Percentiles rank a stretch among this genome's conserved stretches.
These are phyloP conservation scores for Megacollybia marginata DNA, from an alignment of 768 basidiomycete genomes.

Conservation along the genomic window DNA sequence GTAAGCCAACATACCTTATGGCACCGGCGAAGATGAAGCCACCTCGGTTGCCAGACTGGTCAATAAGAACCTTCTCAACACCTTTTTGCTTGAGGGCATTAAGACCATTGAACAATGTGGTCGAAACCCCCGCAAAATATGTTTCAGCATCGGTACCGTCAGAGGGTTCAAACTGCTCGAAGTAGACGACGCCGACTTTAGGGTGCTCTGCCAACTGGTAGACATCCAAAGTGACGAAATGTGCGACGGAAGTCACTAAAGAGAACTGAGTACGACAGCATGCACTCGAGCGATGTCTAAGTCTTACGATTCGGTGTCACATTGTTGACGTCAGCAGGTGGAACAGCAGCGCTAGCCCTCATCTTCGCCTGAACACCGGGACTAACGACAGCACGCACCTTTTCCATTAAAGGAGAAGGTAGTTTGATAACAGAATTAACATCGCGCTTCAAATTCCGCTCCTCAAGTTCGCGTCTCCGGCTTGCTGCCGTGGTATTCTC, in stretches of 20 bases:
- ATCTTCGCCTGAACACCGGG: neutral
- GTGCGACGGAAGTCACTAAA: conserved; percentile 9
- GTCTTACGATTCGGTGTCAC: neutral
- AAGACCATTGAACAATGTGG: conserved; percentile 8
- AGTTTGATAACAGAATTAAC: neutral
- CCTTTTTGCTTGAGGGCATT: conserved; percentile 10
- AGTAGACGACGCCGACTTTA: conserved; percentile 12
- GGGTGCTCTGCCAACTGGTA: conserved; percentile 11
- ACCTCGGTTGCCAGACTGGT: conserved; percentile 10
- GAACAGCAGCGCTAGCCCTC: neutral
- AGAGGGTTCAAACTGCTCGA: conserved; percentile 10
- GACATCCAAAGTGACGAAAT: conserved; percentile 13
- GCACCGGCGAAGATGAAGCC: conserved; percentile 13
- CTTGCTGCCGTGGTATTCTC: neutral
- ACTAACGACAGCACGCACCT: neutral
- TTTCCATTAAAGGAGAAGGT: neutral
- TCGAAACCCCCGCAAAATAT: conserved; percentile 10
- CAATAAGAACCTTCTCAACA: conserved; percentile 9
- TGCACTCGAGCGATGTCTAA: neutral
- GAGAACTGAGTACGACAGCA: neutral
- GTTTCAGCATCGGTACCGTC: conserved; percentile 4
- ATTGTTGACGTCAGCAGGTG: neutral
- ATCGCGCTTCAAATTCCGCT: neutral
- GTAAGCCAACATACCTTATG: neutral
- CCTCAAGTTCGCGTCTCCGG: neutral